Conservation (phyloP, 108 stramenopile species). For the Skeletonema tropicum region DNA sequence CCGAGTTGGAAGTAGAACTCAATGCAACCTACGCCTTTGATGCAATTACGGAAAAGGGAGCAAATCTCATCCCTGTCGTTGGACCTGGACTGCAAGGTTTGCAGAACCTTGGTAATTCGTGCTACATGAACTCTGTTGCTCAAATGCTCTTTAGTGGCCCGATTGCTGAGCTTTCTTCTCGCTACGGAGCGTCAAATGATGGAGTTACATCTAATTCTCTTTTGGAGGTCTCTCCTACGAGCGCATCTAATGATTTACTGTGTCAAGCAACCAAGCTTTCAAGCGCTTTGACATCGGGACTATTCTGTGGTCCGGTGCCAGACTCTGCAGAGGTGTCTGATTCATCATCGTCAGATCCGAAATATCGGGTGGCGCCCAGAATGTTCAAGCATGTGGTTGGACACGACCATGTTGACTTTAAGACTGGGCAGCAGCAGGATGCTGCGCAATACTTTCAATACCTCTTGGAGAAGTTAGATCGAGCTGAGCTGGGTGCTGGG, state of each 20-base stretch:
- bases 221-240: conserved; percentile 44
- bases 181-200: conserved; percentile 63
- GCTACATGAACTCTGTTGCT: conserved; percentile 94
- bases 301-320: conserved; percentile 56
- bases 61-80: conserved; percentile 78
- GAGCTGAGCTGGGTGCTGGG: conserved; percentile 68
- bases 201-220: conserved; percentile 49
- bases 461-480: conserved; percentile 84
- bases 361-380: conserved; percentile 89
- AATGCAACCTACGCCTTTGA: conserved; percentile 94
- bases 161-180: conserved; percentile 78
- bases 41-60: conserved; percentile 93
- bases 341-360: conserved; percentile 57
- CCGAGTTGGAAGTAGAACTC: conserved; percentile 96
- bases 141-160: conserved; percentile 80
- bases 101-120: conserved; percentile 97
- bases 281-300: conserved; percentile 77
- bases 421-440: conserved; percentile 98
- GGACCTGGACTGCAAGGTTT: conserved; percentile 93
- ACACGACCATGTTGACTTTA: conserved; percentile 93
- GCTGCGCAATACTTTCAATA: conserved; percentile 95
- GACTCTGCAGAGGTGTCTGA: conserved; percentile 39
- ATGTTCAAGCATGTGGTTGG: conserved; percentile 97
- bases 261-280: conserved; percentile 83
- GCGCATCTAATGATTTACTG: conserved; percentile 70